Conservation (phyloP, 805 yeast species). For the Sugiyamaella smithiae region DNA sequence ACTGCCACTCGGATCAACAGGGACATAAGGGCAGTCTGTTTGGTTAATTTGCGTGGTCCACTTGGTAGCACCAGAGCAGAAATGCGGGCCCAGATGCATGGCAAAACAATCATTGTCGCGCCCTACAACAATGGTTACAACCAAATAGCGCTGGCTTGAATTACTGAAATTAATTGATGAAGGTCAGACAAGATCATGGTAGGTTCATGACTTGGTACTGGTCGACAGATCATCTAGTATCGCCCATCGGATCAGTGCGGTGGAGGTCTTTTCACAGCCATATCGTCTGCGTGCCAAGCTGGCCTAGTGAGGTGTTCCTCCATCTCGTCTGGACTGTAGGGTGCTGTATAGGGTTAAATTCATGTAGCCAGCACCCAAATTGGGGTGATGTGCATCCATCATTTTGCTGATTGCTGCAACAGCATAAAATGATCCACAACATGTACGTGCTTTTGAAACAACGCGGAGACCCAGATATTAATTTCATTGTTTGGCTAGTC, state of each 20-base stretch:
- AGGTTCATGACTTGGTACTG: too few species aligned
- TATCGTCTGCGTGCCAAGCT: background rate
- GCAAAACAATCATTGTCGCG: too few species aligned
- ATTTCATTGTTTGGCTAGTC: too few species aligned
- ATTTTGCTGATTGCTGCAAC: background rate
- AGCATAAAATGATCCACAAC: background rate
- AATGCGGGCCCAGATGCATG: too few species aligned
- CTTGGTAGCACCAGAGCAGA: too few species aligned
- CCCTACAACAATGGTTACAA: too few species aligned
- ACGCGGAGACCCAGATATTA: background rate
- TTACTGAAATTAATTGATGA: too few species aligned
- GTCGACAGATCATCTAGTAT: too few species aligned
- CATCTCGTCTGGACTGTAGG: background rate
- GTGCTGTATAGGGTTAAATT: background rate
- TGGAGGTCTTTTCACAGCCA: too few species aligned
- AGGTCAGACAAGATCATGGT: too few species aligned
- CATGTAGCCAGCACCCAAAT: background rate
- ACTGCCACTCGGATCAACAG: slow-evolving; percentile 6
- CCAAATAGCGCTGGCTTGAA: too few species aligned
- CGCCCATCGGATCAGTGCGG: too few species aligned
- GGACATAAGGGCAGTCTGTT: background rate
- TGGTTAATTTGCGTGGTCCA: background rate
- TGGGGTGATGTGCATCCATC: background rate
- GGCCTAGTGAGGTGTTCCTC: background rate
- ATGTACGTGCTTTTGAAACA: slow-evolving; percentile 2